Conservation (phyloP, 2,329 filamentous ascomycete species). For the Cladorrhinum sp. region DNA sequence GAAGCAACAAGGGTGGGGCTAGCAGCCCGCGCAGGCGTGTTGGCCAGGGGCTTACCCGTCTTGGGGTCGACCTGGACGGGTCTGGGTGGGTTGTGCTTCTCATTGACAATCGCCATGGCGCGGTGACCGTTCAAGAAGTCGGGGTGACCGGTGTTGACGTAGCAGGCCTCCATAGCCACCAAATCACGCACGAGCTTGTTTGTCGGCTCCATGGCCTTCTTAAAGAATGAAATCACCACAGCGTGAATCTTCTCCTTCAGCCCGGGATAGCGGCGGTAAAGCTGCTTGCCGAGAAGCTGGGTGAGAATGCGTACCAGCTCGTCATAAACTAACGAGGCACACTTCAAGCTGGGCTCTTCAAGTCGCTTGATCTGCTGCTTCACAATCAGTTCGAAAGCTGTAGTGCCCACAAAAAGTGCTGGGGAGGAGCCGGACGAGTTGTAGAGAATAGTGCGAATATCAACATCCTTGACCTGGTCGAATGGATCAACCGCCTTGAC, state of each 20-base stretch:
- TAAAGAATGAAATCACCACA: slow-evolving; percentile 93
- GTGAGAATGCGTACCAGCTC: slow-evolving; percentile 93
- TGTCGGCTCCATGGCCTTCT: slow-evolving; percentile 96
- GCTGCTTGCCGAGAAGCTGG: slow-evolving; percentile 80
- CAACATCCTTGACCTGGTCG: slow-evolving; percentile 93
- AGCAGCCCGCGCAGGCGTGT: slow-evolving; percentile 66
- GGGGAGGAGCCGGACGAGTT: slow-evolving; percentile 99
- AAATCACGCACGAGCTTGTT: slow-evolving; percentile 95
- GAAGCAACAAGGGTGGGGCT: slow-evolving; percentile 66
- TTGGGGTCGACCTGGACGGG: slow-evolving; percentile 97
- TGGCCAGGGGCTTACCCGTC: slow-evolving; percentile 88
- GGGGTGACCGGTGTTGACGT: slow-evolving; percentile 97
- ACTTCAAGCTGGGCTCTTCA: slow-evolving; percentile 95
- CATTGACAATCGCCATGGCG: slow-evolving; percentile 96
- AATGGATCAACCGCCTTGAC: slow-evolving; percentile 98
- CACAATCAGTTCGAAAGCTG: slow-evolving; percentile 96
- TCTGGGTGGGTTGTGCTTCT: slow-evolving; percentile 76
- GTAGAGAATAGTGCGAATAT: slow-evolving; percentile 95
- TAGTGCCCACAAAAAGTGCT: slow-evolving; percentile 93
- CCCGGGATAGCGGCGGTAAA: slow-evolving; percentile 89
- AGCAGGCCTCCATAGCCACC: slow-evolving; percentile 92
- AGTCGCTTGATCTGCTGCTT: slow-evolving; percentile 97
- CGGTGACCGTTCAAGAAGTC: slow-evolving; percentile 96
- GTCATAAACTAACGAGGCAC: slow-evolving; percentile 94
- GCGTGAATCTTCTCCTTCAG: slow-evolving; percentile 96